A percentile compares a stretch with the other conserved stretches of the same genome.
phyloP scores from a whole-genome alignment of 2,329 filamentous ascomycete species.

The Fusarium kyushuense region DNA sequence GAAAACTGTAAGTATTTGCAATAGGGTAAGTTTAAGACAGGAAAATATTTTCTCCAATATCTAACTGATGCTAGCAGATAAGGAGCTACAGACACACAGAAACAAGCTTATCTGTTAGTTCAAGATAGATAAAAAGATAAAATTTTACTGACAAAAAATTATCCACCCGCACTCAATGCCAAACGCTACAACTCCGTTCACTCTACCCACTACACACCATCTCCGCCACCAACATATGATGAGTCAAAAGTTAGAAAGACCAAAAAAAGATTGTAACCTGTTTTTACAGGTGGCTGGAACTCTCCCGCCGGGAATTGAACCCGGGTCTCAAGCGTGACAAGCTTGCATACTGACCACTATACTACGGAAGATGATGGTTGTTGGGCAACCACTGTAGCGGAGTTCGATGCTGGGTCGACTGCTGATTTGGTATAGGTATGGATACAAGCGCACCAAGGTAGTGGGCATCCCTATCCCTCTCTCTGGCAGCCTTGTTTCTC shows the following conservation, averaged over 20 bases:
- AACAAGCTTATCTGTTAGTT: neutral
- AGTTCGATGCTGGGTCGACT: slow-evolving; percentile 12
- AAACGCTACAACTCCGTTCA: no score
- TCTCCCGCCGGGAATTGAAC: slow-evolving; percentile 35
- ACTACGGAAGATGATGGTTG: slow-evolving; percentile 35
- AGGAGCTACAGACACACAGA: rapidly evolving
- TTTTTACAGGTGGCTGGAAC: slow-evolving; percentile 22
- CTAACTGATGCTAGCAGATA: neutral
- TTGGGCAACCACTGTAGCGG: slow-evolving; percentile 23
- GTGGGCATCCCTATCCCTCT: no score
- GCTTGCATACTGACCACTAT: slow-evolving; percentile 37
- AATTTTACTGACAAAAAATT: neutral
- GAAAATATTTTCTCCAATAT: neutral
- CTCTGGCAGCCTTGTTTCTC: no score
- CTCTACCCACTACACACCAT: no score
- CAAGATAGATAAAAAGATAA: neutral
- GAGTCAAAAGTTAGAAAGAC: no score
- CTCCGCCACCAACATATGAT: no score
- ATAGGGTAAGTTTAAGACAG: neutral
- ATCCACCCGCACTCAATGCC: no score
- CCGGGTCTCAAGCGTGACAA: slow-evolving; percentile 34
- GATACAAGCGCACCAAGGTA: neutral
- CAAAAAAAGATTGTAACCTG: neutral
- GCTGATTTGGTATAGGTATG: neutral
- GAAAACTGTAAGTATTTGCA: neutral